Evolutionary conservation across 768 basidiomycete genomes (phyloP).

Genomic region (Kwoniella sp.): DNA sequence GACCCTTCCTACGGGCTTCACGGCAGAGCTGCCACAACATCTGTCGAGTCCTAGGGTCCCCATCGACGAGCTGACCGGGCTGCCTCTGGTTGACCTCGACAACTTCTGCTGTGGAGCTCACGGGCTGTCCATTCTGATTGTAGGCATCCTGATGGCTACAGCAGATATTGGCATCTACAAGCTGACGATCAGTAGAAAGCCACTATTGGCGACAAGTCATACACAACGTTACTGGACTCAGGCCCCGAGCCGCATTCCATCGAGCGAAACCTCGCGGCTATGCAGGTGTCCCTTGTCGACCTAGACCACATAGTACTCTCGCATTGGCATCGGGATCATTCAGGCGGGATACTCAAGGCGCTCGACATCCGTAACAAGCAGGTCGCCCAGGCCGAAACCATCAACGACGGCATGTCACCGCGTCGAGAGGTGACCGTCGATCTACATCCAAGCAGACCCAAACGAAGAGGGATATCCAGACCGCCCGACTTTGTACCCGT

Average conservation of each 20-base stretch:
- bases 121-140: conserved; percentile 76
- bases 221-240: conserved; percentile 72
- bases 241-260: conserved; percentile 74
- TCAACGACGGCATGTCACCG: neutral
- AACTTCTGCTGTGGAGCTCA: conserved; percentile 75
- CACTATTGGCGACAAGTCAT: conserved; percentile 53
- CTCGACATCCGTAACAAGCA: conserved; percentile 17
- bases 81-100: conserved; percentile 68
- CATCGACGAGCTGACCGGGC: conserved; percentile 54
- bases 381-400: neutral
- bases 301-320: conserved; percentile 65
- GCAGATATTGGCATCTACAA: neutral
- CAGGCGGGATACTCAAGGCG: conserved; percentile 58
- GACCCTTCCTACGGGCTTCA: conserved; percentile 71
- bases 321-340: conserved; percentile 74
- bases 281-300: conserved; percentile 58
- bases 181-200: conserved; percentile 57
- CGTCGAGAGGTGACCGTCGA: conserved; percentile 66
- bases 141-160: conserved; percentile 53
- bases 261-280: conserved; percentile 63
- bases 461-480: conserved; percentile 68
- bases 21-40: conserved; percentile 66
- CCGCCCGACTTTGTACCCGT: conserved; percentile 60
- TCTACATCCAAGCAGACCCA: conserved; percentile 70
- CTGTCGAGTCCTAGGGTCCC: conserved; percentile 53